These are phyloP conservation scores for Penicillium pulvis DNA, from an alignment of 495 filamentous ascomycete genomes.

Conservation along the genomic window DNA sequence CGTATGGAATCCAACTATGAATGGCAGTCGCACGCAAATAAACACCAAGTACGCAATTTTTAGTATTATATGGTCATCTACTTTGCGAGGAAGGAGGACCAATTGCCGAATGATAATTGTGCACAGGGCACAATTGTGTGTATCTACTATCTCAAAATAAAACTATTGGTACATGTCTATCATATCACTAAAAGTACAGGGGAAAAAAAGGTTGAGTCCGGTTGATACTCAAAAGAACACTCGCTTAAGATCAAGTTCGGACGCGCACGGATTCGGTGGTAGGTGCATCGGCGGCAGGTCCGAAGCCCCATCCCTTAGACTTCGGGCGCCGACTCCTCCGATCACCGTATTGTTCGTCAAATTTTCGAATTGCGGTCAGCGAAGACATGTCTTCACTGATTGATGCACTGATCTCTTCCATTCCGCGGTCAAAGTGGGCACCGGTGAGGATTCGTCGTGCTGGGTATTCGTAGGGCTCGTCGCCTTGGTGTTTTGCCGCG, in stretches of 20 bases:
- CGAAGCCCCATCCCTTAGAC: conserved; percentile 48
- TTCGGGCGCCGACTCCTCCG: conserved; percentile 72
- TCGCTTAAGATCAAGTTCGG: conserved; percentile 32
- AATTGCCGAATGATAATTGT: not conserved
- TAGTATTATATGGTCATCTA: not conserved
- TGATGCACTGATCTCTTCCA: conserved; percentile 88
- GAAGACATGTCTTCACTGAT: conserved; percentile 94
- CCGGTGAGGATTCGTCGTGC: conserved; percentile 64
- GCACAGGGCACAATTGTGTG: not conserved
- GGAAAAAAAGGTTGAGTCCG: conserved; percentile 3
- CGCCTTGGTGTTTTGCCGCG: conserved; percentile 52
- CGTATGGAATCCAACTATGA: too few relatives aligned
- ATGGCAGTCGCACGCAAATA: too few relatives aligned
- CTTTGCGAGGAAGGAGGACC: not conserved
- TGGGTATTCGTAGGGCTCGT: conserved; percentile 59
- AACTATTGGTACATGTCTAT: conserved; percentile 40
- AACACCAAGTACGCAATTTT: too few relatives aligned
- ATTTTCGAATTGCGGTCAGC: conserved; percentile 84
- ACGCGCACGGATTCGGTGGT: conserved; percentile 41
- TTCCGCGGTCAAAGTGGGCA: conserved; percentile 79
- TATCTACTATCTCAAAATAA: conserved; percentile 12
- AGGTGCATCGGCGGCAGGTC: conserved; percentile 25
- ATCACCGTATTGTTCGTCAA: conserved; percentile 95
- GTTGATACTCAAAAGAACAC: not conserved
- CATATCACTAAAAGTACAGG: conserved; percentile 31